Evolutionary conservation across 2,329 filamentous ascomycete genomes (phyloP).

Genomic region (Claviceps monticola): DNA sequence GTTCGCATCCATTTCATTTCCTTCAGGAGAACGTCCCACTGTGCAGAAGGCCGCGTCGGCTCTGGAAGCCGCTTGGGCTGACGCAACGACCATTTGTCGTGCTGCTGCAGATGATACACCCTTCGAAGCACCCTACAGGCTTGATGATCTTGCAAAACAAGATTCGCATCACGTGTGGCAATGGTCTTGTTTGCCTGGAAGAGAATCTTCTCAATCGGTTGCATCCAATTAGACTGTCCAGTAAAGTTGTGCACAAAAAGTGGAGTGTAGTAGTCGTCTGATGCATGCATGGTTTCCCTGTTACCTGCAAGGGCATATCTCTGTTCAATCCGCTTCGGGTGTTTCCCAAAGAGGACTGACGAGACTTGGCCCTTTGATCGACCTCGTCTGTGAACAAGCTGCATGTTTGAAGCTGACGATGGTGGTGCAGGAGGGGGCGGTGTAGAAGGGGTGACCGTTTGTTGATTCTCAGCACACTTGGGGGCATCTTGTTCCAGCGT

Average conservation of each 20-base stretch:
- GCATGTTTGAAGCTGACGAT: conserved; percentile 23
- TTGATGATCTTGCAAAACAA: conserved; percentile 74
- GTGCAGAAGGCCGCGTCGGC: conserved; percentile 59
- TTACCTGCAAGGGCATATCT: conserved; percentile 28
- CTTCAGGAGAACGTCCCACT: conserved; percentile 75
- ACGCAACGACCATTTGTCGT: conserved; percentile 82
- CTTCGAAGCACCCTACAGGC: conserved; percentile 74
- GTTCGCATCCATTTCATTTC: conserved; percentile 98
- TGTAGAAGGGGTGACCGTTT: conserved; percentile 28
- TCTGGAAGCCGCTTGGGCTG: conserved; percentile 78
- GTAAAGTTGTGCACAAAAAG: conserved; percentile 46
- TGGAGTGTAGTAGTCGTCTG: conserved; percentile 51
- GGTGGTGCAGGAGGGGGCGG: conserved; percentile 16
- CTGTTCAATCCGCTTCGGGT: conserved; percentile 34
- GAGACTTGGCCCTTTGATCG: conserved; percentile 53
- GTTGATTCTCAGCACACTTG: conserved; percentile 19
- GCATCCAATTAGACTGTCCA: conserved; percentile 43
- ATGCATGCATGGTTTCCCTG: conserved; percentile 29
- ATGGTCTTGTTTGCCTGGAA: conserved; percentile 79
- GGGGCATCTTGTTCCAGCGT: conserved; percentile 20
- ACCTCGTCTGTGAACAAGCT: conserved; percentile 32
- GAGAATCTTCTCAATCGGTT: conserved; percentile 56
- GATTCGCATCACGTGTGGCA: conserved; percentile 69
- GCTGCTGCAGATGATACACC: conserved; percentile 82
- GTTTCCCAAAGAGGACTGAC: conserved; percentile 67